Evolutionary conservation across 257 asterid species (phyloP), one percentile per base, ranked within the genome.

Genomic region (Gentiana dahurica): DNA sequence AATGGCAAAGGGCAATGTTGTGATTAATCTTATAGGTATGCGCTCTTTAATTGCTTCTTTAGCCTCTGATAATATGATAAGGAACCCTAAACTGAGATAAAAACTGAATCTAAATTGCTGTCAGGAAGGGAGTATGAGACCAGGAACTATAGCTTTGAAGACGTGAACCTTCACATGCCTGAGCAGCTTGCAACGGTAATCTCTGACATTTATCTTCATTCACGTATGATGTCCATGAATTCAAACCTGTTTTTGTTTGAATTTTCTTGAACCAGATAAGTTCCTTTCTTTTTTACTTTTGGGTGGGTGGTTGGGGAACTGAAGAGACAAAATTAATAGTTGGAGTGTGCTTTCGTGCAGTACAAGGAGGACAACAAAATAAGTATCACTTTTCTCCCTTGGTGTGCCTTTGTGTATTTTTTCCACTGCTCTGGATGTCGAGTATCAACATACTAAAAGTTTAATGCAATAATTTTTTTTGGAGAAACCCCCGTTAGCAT

Each of bases 1-100:
- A 65, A 85, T 92, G 99, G 99, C 97, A 54, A 92, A 92, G 80
- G 97, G 95, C 60, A 92, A 92, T 68, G 95, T 92, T 76, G 95
- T 92, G 55, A 92, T 92, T 65, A 88, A 92, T 73, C 99, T 92
- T 69, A 83, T 92, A n/a, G 97, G 97, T 91, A 77, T 4, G 58
- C 41, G 24, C 8, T 35, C 39, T 36, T n/a, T 51, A 36, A n/a
- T 54, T 34, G 51, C 13, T 38, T 9, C 49, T 48, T 12, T 53
- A 56, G 36, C 15, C 47, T 53, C 34, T 32, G 51, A 7, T 54
- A 2, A 36, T 12, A 24, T 53, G 46, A 46, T 36, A 45, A 44
- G 37, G 34, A 36, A 6, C 47, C 49, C 9, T 48, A 48, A 4
- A 38, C 41, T 59, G 38, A 33, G 9, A 39, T 36, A 35, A 45